Base-by-base conservation (phyloP, 192 early-diverging fungal species). In the Coemansia sp. region DNA sequence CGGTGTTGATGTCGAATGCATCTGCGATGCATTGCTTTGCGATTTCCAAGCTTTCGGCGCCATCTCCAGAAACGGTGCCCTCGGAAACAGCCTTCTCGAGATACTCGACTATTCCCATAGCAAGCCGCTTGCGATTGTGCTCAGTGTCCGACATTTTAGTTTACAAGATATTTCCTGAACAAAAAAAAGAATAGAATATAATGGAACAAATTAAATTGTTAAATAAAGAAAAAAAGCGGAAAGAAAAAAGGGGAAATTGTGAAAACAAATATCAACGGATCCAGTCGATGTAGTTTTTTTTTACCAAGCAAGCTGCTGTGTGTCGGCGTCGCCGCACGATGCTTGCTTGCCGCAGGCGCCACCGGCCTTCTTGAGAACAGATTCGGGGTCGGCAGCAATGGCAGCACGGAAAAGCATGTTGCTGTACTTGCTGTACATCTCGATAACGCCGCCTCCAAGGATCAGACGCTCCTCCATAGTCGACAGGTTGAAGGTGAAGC, bases 21-120 rank as follows among this genome's bases (percentile, higher is more conserved):
- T 97, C 95, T 50, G 88, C 85, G 50, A 99, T 94, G 83, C 94
- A 95, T 69, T 95, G 92, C 74, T 94, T 91, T 67, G 93, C 93
- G 28, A 93, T 89, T 87, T 79, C 76, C 57, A 79, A 65, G 60
- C 76, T 79, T 30, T 79, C 76, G 32, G 70, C 76, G 32, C 71
- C 76, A 68, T 79, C 76, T 54, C 60, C 54, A 1, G 76, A 34
- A 30, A 79, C 68, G 27, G 61, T 46, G 35, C 65, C 58, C 22
- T 79, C 76, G 11, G 71, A 57, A 27, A 79, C 69, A 24, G 62
- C 71, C 71, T 79, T 79, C 64, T 79, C 76, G 19, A 79, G 58
- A 47, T 79, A 73, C 58, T 79, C 76, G 58, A 79, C 68, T 18
- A 79, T 73, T 23, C 64, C 71, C 60, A 67, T 64, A 7, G 76